Base-by-base conservation (phyloP, 345 rosid genomes). In the Stellera chamaejasme region DNA sequence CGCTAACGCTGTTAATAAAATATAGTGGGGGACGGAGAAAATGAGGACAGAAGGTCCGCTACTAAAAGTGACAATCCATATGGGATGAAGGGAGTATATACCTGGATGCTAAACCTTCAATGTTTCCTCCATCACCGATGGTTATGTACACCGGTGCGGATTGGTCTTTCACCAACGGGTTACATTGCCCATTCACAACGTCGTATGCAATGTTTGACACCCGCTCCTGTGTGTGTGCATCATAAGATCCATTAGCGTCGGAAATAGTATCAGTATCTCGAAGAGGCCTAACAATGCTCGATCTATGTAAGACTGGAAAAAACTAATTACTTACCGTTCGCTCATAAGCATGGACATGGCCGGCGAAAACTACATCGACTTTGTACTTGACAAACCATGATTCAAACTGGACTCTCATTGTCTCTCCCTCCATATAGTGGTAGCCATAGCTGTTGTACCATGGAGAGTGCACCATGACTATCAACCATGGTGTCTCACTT, bases 381-480 rank as follows among this genome's bases (percentile, higher is more conserved):
- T 74, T 77, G 73, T 56, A 52, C 53, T 76, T 11, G 10, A 76
- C 79, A 1, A 76, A 72, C 74, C 81, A 74, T 13, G 81, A 19
- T 43, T 79, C 84, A 10, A 57, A 79, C 25, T 67, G 62, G 28
- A 72, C 75, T 56, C 82, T 66, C 81, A 76, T 79, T 56, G 75
- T 69, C 50, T 79, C 84, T 23, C 79, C 84, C 65, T 79, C 84
- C 84, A 79, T 76, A 48, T 66, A 76, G 42, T 64, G 72, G 27
- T 64, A 64, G 27, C 43, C 6, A 56, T 69, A 45, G 69, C 78
- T 74, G 50, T 70, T 74, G 56, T 74, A 74, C 75, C 66, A 69
- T 0, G 70, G 71, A 1, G 66, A 11, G 9, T 73, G 70, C 41
- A 66, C 55, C 0, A 69, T 10, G 55, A 60, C 72, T 63, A 70